Percentiles rank a stretch among this genome's conserved stretches.
phyloP scores from a whole-genome alignment of 208 protist species.

The Leptomonas seymouri region DNA sequence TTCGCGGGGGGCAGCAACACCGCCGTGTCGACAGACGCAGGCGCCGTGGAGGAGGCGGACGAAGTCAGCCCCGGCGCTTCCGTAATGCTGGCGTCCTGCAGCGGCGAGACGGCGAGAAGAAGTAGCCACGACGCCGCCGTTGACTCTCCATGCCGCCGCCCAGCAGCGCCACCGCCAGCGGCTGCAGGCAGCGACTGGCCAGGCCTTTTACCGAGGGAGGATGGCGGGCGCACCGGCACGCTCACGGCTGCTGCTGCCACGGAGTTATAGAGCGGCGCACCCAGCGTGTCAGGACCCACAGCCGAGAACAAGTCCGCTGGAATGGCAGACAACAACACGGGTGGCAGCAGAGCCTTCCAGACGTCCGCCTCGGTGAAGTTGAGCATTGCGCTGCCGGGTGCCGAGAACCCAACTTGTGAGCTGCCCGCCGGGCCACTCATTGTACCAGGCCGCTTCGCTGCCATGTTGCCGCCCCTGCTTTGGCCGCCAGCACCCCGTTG shows the following conservation, averaged over 20 bases:
- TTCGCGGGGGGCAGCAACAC: conserved; percentile 24
- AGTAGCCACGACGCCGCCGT: conserved; percentile 32
- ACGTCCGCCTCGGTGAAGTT: conserved; percentile 47
- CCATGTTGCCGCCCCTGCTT: neutral
- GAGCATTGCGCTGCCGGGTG: neutral
- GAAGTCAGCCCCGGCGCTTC: conserved; percentile 1
- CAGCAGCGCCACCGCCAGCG: neutral
- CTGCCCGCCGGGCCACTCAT: neutral
- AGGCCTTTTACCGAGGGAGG: conserved; percentile 15
- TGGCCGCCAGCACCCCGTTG: conserved; percentile 15
- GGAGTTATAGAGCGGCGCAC: conserved; percentile 70
- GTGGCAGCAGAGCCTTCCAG: conserved; percentile 65
- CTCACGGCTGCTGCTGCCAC: conserved; percentile 51
- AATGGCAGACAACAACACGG: conserved; percentile 58
- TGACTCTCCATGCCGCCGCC: neutral
- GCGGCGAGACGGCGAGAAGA: conserved; percentile 64
- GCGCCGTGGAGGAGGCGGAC: conserved; percentile 5
- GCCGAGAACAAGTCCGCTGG: conserved; percentile 47
- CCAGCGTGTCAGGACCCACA: conserved; percentile 42
- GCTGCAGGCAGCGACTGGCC: neutral
- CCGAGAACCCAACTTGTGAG: neutral
- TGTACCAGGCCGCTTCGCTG: conserved; percentile 14
- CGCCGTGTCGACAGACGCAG: neutral
- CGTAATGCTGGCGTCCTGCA: conserved; percentile 36
- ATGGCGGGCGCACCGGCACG: neutral